Percentiles rank a stretch among this genome's conserved stretches.
Evolutionary conservation across 371 early-diverging fungal genomes (phyloP).

Genomic region (Mucor piriformis): DNA sequence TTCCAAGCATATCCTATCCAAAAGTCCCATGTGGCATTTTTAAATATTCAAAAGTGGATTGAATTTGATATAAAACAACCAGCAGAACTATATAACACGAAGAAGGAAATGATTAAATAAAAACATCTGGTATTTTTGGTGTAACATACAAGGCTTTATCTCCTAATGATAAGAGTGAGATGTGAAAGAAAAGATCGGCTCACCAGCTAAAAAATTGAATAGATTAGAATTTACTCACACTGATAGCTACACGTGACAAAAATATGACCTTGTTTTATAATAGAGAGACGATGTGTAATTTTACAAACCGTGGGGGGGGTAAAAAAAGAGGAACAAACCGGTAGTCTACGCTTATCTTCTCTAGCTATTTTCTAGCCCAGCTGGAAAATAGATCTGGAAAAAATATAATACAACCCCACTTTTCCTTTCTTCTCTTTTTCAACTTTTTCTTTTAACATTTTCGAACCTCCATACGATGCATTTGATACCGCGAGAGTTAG

Average conservation of each 20-base stretch:
- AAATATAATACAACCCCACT: not conserved
- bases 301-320: not conserved
- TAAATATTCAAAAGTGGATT: conserved; percentile 15
- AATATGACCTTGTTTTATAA: not conserved
- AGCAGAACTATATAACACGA: not conserved
- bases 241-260: not conserved
- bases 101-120: not conserved
- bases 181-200: not conserved
- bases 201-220: not conserved
- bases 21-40: conserved; percentile 32
- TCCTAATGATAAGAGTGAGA: not conserved
- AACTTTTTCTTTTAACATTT: not conserved
- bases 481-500: conserved; percentile 86
- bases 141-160: not conserved
- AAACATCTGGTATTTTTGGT: not conserved
- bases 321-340: conserved; percentile 4
- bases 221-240: not conserved
- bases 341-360: conserved; percentile 9
- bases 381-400: not conserved
- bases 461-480: conserved; percentile 44
- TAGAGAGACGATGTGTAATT: not conserved
- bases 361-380: not conserved
- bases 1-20: conserved; percentile 43
- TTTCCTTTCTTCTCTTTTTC: conserved; percentile 1
- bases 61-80: not conserved